phyloP scores from a whole-genome alignment of 2,329 filamentous ascomycete genomes.

The Colletotrichum tanaceti region DNA sequence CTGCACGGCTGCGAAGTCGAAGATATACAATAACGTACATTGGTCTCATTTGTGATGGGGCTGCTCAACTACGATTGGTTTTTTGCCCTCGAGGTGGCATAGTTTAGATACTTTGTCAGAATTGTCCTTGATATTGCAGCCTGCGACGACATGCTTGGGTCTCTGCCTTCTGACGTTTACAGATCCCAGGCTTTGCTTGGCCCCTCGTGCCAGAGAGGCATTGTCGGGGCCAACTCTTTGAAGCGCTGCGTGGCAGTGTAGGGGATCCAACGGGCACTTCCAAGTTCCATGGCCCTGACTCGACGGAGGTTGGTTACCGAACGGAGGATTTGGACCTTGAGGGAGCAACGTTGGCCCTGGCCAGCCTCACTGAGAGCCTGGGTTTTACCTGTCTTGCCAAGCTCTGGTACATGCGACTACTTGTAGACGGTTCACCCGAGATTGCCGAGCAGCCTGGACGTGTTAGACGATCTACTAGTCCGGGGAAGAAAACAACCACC shows the following conservation, averaged over 20 bases:
- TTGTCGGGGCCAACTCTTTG: slow-evolving; percentile 8
- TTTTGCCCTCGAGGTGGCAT: not conserved
- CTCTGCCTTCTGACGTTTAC: not conserved
- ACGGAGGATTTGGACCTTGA: slow-evolving; percentile 13
- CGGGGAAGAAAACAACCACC: slow-evolving; percentile 18
- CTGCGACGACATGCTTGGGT: not conserved
- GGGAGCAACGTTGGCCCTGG: slow-evolving; percentile 21
- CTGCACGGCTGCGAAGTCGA: not conserved
- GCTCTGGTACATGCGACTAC: slow-evolving; percentile 29
- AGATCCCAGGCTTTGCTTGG: slow-evolving; percentile 17
- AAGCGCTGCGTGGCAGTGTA: slow-evolving; percentile 4
- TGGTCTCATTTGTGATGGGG: not conserved
- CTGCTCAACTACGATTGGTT: not conserved
- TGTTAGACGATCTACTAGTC: slow-evolving; percentile 30
- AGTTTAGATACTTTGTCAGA: not conserved
- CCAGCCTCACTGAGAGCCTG: slow-evolving; percentile 8
- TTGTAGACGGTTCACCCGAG: slow-evolving; percentile 27
- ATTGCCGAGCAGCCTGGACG: slow-evolving; percentile 25
- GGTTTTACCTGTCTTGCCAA: slow-evolving; percentile 24
- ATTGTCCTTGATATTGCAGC: not conserved
- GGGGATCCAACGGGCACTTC: slow-evolving; percentile 20
- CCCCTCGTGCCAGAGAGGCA: slow-evolving; percentile 16
- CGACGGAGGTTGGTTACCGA: slow-evolving; percentile 17
- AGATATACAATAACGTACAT: not conserved
- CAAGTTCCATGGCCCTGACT: slow-evolving; percentile 35